Base-by-base conservation (phyloP, 495 filamentous ascomycete species). In the Cladorrhinum samala region DNA sequence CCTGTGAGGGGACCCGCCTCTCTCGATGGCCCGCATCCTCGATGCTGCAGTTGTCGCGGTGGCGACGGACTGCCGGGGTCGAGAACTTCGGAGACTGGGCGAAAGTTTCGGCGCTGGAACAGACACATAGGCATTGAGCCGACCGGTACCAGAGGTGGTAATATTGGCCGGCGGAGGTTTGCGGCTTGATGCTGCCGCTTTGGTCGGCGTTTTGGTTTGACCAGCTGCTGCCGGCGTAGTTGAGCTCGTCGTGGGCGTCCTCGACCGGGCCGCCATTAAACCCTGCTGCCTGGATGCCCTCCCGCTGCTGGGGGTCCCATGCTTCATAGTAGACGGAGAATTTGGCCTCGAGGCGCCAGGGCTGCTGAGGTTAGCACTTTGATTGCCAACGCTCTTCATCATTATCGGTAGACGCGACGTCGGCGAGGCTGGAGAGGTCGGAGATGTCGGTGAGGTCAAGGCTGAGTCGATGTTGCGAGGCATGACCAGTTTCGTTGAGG, bases 81-180 rank as follows among this genome's bases (percentile, higher is more conserved):
- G 77, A 9, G 91, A 95, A 57, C 89, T 91, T 52, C 91, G 81
- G 18, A 96, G 72, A 11, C 83, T 85, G 0, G 91, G 91, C 3
- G 78, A 82, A 21, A 72, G 57, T 54, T 80, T 81, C 2, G 77
- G 71, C 8, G 66, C 58, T 19, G 78, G 71, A 4, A 69, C 61
- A 43, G 76, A 67, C 27, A 81, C 78, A 50, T 77, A 79, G 17
- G 77, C 77, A 57, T 76, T 77, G 23, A 81, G 71, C 43, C 77
- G 73, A n/a, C 73, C 68, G 44, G 52, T 70, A 27, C 58, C 47
- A 17, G 64, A 51, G 14, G 60, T 68, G 11, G 60, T 44, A 13
- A 71, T 59, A 6, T 62, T 62, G 1, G 59, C 45, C 3, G 67
- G 68, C 2, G 67, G 62, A 7, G 60, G 40, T 38, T 68, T 70